Evolutionary conservation across 768 basidiomycete genomes (phyloP), one percentile per base, ranked within the genome.

Genomic region (Amanita fuliginea): DNA sequence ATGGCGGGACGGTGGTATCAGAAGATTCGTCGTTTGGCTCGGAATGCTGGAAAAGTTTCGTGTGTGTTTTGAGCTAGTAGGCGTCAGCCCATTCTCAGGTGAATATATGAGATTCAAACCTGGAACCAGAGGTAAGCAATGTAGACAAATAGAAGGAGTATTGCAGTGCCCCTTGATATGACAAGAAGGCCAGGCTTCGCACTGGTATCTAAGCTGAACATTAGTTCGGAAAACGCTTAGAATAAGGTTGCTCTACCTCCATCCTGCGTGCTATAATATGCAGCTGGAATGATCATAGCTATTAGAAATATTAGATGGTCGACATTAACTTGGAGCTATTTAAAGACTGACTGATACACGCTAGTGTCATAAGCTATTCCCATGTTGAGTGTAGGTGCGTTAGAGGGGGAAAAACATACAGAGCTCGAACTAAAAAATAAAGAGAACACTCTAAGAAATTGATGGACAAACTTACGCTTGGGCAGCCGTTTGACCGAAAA

Each of bases 271-370:
- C 46, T 75, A 55, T 78, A 72, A 56, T 89, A 95, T 3, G 92
- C 92, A 34, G 93, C 92, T 28, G 92, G 92, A 51, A 95, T 87
- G 56, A 95, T 82, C 34, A 96, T 77, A 35, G 90, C 85, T 72
- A 52, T 42, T 33, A 6, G 6, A 18, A 39, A 36, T n/a, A 40
- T 19, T 37, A 24, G 16, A 22, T 28, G 18, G 40, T 24, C 24
- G 26, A 21, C 37, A 54, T n/a, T 8, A 42, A 11, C 42, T 24
- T 24, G 44, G 14, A 3, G 9, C 32, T 22, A 28, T 2, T 16
- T 22, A 44, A 46, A 28, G 19, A 39, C 82, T 51, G 58, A 87
- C 84, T 92, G 62, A 91, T 86, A 62, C 84, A 86, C 3, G 89
- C 76, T 51, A 95, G 69, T 3, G 88, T 90, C 86, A 93, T 86